Conservation (phyloP, 257 asterid species). For the Knoxia roxburghii region DNA sequence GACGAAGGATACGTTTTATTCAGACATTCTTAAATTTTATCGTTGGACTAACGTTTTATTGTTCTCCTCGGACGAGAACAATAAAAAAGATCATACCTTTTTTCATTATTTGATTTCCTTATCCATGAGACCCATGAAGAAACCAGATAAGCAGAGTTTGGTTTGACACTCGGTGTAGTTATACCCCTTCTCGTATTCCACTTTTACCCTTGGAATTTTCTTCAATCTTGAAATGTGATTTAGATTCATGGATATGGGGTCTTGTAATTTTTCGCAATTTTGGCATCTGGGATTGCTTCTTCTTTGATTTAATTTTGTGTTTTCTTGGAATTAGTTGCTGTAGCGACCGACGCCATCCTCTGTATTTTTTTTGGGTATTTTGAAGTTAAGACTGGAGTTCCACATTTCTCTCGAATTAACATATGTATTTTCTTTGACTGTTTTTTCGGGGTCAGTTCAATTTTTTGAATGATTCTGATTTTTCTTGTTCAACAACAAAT, state of each 20-base stretch:
- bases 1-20: too few relatives aligned
- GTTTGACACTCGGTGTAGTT: slow-evolving; percentile 50
- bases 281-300: background rate
- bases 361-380: too few relatives aligned
- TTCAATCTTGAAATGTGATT: background rate
- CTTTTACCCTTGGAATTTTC: background rate
- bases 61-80: background rate
- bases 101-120: background rate
- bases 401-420: background rate
- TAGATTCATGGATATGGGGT: too few relatives aligned
- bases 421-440: too few relatives aligned
- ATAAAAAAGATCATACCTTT: background rate
- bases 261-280: background rate
- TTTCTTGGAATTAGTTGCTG: background rate
- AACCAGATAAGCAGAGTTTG: slow-evolving; percentile 65
- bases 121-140: slow-evolving; percentile 51
- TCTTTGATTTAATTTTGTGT: background rate
- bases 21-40: too few relatives aligned
- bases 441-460: too few relatives aligned
- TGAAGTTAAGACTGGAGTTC: too few relatives aligned
- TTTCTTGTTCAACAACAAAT: background rate
- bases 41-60: too few relatives aligned
- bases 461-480: background rate
- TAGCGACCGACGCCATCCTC: too few relatives aligned
- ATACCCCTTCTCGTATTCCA: slow-evolving; percentile 85